Conservation (phyloP, 345 rosid species). For the Sonneratia alba region DNA sequence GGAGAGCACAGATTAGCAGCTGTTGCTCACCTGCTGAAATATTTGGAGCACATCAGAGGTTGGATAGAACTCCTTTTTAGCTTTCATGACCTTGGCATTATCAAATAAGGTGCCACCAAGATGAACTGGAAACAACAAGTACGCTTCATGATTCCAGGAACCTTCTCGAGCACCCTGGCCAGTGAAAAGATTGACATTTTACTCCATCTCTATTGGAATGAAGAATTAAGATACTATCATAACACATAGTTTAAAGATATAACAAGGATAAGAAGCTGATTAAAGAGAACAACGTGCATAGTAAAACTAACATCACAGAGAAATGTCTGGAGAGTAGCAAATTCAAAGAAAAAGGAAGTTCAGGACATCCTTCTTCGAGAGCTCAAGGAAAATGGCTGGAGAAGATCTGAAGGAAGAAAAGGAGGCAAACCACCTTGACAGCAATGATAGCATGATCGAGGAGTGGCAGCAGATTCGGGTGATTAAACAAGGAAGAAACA, state of each 20-base stretch:
- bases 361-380: not conserved
- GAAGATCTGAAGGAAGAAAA: not conserved
- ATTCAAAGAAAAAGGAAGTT: not conserved
- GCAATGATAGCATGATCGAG: constrained; percentile 91
- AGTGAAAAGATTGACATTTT: constrained; percentile 8
- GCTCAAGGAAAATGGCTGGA: too few species aligned
- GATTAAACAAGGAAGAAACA: constrained; percentile 79
- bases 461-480: constrained; percentile 84
- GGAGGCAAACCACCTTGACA: constrained; percentile 47
- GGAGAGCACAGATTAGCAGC: not conserved
- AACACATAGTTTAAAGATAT: not conserved
- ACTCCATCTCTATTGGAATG: not conserved
- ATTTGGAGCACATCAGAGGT: constrained; percentile 78
- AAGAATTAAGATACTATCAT: not conserved
- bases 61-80: constrained; percentile 76
- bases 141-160: constrained; percentile 85
- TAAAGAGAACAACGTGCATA: not conserved
- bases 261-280: not conserved
- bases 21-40: constrained; percentile 67
- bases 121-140: constrained; percentile 93
- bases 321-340: not conserved
- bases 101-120: constrained; percentile 93
- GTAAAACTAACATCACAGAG: not conserved
- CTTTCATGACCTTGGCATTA: constrained; percentile 66
- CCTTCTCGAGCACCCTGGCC: constrained; percentile 67